Base-by-base conservation (phyloP, 495 filamentous ascomycete species). In the Cenococcum geophilum region DNA sequence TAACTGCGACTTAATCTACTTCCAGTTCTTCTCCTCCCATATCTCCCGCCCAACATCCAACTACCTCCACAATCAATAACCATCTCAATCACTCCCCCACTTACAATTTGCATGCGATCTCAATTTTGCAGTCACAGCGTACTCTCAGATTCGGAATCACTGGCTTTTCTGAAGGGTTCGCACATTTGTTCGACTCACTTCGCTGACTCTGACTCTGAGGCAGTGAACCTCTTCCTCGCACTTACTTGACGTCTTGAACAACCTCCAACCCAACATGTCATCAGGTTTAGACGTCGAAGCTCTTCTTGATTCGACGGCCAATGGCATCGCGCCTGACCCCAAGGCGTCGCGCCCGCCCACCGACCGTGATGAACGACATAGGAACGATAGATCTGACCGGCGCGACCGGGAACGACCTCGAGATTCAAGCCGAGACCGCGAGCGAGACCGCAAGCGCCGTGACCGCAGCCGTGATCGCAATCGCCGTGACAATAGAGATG, bases 271-370 rank as follows among this genome's bases (percentile, higher is more conserved):
- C 40, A 54, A 36, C 59, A 27, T 35, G 18, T 18, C 58, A 16
- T n/a, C 58, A 43, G 40, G 35, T 18, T 12, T 16, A 6, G 59
- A 62, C 52, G 35, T 62, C 59, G 91, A 96, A 82, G 91, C 91
- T 68, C 85, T 96, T 62, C 83, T 96, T 69, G 92, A 96, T 77
- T 89, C 89, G 36, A 91, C 91, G 66, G 91, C 91, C 43, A 85
- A 81, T n/a, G 45, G 25, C 18, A 8, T n/a, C 16, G 57, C 22
- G 23, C 40, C 40, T 5, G 6, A 72, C 80, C 50, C 70, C 76
- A 57, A 77, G 77, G 55, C 72, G 79, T 66, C 79, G 75, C 62
- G 70, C 76, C 27, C 27, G 27, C 6, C 27, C 27, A 32, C 58
- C 61, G 83, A 86, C 58, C 73, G 71, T 59, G 80, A 85, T 75